phyloP scores from a whole-genome alignment of 768 basidiomycete genomes.

The Panaeolus cyanescens region DNA sequence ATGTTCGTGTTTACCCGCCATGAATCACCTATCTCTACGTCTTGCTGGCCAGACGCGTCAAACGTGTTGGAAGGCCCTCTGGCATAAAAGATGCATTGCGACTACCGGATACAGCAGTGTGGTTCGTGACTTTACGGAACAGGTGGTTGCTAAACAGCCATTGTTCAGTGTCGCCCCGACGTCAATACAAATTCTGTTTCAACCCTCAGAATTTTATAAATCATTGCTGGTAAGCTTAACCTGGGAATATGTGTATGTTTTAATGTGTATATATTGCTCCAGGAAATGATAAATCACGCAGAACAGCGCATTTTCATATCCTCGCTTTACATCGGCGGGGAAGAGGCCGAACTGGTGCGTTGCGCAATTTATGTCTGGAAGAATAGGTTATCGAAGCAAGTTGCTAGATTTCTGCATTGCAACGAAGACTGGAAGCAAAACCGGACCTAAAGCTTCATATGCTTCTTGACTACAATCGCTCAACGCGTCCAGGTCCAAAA shows the following conservation, averaged over 20 bases:
- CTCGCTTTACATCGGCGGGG: conserved; percentile 83
- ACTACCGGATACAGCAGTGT: conserved; percentile 31
- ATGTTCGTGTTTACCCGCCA: background rate
- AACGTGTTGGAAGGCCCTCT: background rate
- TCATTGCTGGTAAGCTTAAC: conserved; percentile 54
- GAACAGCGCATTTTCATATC: conserved; percentile 84
- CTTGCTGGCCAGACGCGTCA: conserved; percentile 4
- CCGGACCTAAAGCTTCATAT: conserved; percentile 67
- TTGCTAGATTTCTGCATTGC: conserved; percentile 72
- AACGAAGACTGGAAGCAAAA: conserved; percentile 57
- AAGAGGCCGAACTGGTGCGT: conserved; percentile 79
- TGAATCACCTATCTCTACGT: conserved; percentile 8
- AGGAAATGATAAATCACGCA: conserved; percentile 83
- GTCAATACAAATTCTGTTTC: conserved; percentile 53
- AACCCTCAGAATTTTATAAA: conserved; percentile 61
- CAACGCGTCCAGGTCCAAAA: conserved; percentile 71
- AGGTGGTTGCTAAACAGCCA: conserved; percentile 45
- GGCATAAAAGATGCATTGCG: conserved; percentile 22
- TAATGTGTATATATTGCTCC: conserved; percentile 4
- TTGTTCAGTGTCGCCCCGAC: conserved; percentile 45
- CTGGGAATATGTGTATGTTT: background rate
- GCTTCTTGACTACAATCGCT: conserved; percentile 80
- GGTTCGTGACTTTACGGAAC: conserved; percentile 36
- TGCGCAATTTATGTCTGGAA: conserved; percentile 29
- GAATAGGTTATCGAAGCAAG: background rate